phyloP scores from a whole-genome alignment of 345 rosid genomes.

The Lumnitzera racemosa region DNA sequence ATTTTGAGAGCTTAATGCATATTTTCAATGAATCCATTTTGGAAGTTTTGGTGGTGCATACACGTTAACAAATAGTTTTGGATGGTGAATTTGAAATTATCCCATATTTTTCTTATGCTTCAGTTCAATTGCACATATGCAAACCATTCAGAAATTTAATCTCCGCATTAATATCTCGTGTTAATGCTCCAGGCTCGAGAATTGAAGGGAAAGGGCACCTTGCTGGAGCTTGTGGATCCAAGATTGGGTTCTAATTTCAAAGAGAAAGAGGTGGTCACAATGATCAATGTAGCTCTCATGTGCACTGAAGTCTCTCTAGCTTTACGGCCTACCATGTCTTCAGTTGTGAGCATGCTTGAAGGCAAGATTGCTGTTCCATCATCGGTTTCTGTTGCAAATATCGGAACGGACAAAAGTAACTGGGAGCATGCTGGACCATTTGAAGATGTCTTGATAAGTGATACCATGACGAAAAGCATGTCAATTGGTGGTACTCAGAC shows the following conservation, averaged over 20 bases:
- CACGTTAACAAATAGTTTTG: too few species aligned
- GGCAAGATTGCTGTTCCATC: slow-evolving; percentile 6
- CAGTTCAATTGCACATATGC: too few species aligned
- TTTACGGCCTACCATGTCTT: slow-evolving; percentile 8
- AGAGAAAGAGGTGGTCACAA: slow-evolving; percentile 7
- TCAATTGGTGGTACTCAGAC: slow-evolving; percentile 19
- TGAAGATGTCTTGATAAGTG: slow-evolving; percentile 17
- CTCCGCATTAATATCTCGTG: too few species aligned
- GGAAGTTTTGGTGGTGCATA: too few species aligned
- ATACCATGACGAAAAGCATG: slow-evolving; percentile 11
- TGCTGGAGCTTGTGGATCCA: slow-evolving; percentile 11
- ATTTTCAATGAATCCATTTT: too few species aligned
- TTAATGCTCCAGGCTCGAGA: slow-evolving; percentile 2
- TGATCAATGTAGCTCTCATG: slow-evolving; percentile 5
- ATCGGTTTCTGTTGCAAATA: neutral
- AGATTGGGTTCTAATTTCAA: slow-evolving; percentile 6
- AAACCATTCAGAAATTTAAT: too few species aligned
- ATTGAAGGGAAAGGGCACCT: slow-evolving; percentile 4
- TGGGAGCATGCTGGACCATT: slow-evolving; percentile 7
- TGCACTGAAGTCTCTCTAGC: slow-evolving; percentile 8
- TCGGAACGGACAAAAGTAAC: neutral
- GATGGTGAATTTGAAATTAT: too few species aligned
- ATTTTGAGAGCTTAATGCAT: too few species aligned
- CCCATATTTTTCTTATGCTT: too few species aligned
- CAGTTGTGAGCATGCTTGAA: slow-evolving; percentile 13